These are phyloP conservation scores for Camelina laxa DNA, from an alignment of 345 rosid genomes.

Conservation along the genomic window DNA sequence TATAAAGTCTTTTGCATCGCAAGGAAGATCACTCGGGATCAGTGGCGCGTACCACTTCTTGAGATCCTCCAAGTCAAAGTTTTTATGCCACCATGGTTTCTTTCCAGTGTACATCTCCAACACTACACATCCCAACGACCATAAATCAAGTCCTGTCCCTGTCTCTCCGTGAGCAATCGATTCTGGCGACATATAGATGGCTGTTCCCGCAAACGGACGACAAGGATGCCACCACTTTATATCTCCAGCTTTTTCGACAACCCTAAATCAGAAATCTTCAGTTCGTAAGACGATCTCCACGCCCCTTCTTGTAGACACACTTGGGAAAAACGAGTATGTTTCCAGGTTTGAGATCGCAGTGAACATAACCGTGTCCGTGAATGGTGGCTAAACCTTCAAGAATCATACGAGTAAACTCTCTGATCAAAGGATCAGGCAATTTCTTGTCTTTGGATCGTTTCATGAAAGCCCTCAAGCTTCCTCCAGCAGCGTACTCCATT, in stretches of 20 bases:
- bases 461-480: constrained; percentile 43
- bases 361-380: constrained; percentile 48
- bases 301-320: not conserved
- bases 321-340: constrained; percentile 42
- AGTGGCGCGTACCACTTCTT: constrained; percentile 6
- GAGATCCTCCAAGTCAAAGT: constrained; percentile 19
- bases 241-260: constrained; percentile 40
- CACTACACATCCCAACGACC: constrained; percentile 60
- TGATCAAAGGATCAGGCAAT: constrained; percentile 46
- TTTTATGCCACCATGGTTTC: constrained; percentile 48
- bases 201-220: constrained; percentile 42
- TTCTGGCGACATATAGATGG: constrained; percentile 52
- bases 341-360: constrained; percentile 54
- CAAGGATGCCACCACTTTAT: constrained; percentile 19
- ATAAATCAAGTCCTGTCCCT: constrained; percentile 50
- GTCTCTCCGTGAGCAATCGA: constrained; percentile 28
- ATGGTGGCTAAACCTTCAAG: constrained; percentile 47
- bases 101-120: constrained; percentile 59
- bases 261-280: constrained; percentile 51
- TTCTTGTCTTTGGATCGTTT: constrained; percentile 26
- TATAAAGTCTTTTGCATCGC: constrained; percentile 30
- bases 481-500: constrained; percentile 55
- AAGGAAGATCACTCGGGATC: constrained; percentile 34
- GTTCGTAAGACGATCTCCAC: not conserved
- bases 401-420: constrained; percentile 41